phyloP scores from a whole-genome alignment of 2,329 filamentous ascomycete species.

The Botrytis aclada region DNA sequence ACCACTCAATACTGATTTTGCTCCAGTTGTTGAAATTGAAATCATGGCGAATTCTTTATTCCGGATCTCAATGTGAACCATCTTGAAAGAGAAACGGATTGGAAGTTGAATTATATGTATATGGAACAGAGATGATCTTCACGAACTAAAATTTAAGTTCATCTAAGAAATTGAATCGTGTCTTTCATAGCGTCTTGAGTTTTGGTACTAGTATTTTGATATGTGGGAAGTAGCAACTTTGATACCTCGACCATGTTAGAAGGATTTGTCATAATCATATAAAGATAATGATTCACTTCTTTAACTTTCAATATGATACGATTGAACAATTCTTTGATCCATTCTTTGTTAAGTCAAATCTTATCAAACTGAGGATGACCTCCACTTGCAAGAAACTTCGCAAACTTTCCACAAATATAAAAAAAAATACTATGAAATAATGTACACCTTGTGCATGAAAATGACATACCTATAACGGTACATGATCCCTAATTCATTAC shows the following conservation, averaged over 20 bases:
- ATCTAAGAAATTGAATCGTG: not conserved
- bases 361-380: not conserved
- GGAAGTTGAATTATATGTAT: not conserved
- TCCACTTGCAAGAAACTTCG: slow-evolving; percentile 3
- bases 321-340: not conserved
- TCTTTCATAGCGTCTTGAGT: slow-evolving; percentile 6
- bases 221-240: slow-evolving; percentile 6
- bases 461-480: not conserved
- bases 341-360: slow-evolving; percentile 1
- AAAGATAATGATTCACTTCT: not conserved
- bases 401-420: slow-evolving; percentile 6
- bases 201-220: slow-evolving; percentile 2
- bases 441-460: slow-evolving; percentile 10
- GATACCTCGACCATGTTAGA: slow-evolving; percentile 11
- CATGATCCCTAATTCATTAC: not conserved
- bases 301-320: not conserved
- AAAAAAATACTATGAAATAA: not conserved
- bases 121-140: not conserved
- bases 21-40: slow-evolving; percentile 11
- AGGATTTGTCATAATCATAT: slow-evolving; percentile 3
- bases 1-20: slow-evolving; percentile 40
- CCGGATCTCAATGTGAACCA: not conserved
- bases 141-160: slow-evolving; percentile 8
- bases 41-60: slow-evolving; percentile 6
- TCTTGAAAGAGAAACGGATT: not conserved